Conservation (phyloP, 1,284 basidiomycete species). For the Golubevia pallescens region DNA sequence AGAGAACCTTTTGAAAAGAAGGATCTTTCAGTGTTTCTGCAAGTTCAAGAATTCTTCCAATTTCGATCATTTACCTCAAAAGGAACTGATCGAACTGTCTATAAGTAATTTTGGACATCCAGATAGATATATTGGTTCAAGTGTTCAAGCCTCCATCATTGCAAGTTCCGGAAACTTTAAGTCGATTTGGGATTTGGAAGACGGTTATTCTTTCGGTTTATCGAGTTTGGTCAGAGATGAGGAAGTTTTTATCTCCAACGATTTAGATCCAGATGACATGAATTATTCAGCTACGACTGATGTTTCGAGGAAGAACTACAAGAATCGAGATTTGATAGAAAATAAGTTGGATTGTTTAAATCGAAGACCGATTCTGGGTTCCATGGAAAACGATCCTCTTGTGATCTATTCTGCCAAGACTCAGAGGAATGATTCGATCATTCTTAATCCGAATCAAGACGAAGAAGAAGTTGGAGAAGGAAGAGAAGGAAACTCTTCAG, state of each 20-base stretch:
- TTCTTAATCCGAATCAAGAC: too few species aligned
- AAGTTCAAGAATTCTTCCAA: constrained; percentile 79
- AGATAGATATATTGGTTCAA: constrained; percentile 73
- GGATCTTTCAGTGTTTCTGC: constrained; percentile 88
- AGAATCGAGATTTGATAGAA: constrained; percentile 80
- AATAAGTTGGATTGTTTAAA: constrained; percentile 78
- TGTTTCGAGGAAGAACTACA: constrained; percentile 69
- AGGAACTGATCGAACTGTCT: constrained; percentile 79
- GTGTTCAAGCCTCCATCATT: constrained; percentile 89
- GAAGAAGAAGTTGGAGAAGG: too few species aligned
- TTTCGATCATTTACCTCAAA: constrained; percentile 77
- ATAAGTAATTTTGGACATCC: constrained; percentile 86
- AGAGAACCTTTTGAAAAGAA: constrained; percentile 81
- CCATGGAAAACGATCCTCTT: constrained; percentile 84
- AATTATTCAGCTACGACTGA: constrained; percentile 17
- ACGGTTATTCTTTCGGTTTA: constrained; percentile 91
- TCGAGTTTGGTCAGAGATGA: constrained; percentile 71
- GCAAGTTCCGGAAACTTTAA: constrained; percentile 84
- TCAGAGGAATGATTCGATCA: constrained; percentile 67
- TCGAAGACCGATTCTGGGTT: constrained; percentile 79
- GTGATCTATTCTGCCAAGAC: constrained; percentile 70
- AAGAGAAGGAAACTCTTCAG: constrained; percentile 65
- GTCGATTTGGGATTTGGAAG: constrained; percentile 82
- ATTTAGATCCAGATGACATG: constrained; percentile 5
- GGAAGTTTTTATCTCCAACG: constrained; percentile 16